Evolutionary conservation across 2,329 filamentous ascomycete genomes (phyloP).

Genomic region (Calonectria honghensis): DNA sequence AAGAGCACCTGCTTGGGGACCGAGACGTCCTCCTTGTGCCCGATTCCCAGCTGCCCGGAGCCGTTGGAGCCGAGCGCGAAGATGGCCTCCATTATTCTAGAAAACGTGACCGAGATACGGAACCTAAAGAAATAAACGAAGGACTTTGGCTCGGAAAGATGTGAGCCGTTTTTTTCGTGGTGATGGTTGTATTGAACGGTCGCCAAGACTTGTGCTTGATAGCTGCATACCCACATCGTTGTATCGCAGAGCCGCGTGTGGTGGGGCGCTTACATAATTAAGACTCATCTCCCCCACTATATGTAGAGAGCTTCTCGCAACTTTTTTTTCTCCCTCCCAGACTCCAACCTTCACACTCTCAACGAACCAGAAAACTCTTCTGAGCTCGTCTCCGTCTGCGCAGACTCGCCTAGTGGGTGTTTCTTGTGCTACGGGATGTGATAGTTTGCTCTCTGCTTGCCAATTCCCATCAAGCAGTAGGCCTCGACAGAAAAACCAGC

Average conservation of each 20-base stretch:
- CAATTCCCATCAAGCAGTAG: constrained; percentile 50
- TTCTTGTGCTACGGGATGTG: constrained; percentile 53
- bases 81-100: constrained; percentile 67
- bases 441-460: constrained; percentile 50
- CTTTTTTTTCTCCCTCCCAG: constrained; percentile 51
- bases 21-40: constrained; percentile 82
- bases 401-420: constrained; percentile 42
- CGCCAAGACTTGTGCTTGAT: constrained; percentile 41
- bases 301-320: constrained; percentile 48
- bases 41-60: constrained; percentile 83
- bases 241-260: constrained; percentile 44
- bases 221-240: constrained; percentile 52
- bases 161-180: background rate
- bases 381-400: constrained; percentile 40
- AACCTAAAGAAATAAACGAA: constrained; percentile 21
- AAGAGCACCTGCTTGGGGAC: constrained; percentile 79
- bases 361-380: constrained; percentile 29
- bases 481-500: constrained; percentile 26
- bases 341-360: constrained; percentile 42
- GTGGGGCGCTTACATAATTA: constrained; percentile 48
- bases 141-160: background rate
- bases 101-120: background rate
- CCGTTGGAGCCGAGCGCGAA: constrained; percentile 86
- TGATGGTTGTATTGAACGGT: constrained; percentile 12
- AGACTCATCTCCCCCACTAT: constrained; percentile 48